Base-by-base conservation (phyloP, 169 alveolate species). In the Eimeria falciformis region DNA sequence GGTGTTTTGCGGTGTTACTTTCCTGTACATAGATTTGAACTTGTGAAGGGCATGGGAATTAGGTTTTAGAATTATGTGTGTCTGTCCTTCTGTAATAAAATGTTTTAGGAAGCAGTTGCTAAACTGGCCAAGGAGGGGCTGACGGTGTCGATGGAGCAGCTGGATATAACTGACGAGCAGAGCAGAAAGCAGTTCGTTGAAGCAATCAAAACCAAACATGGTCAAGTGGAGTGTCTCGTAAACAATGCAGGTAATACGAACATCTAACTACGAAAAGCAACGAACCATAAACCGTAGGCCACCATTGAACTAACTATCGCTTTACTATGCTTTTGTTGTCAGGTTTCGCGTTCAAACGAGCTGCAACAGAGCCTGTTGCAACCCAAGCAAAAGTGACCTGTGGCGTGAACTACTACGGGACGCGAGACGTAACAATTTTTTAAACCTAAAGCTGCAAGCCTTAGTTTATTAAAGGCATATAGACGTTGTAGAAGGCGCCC, bases 401-500 rank as follows among this genome's bases (percentile, higher is more conserved):
- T 21, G 91, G 83, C 55, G 40, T 66, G 50, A 84, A 84, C 53
- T 84, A 84, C 91, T 84, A 29, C 83, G 91, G 83, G 12, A 84
- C 91, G 29, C 65, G 75, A 43, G 83, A 65, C 27, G 91, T 84
- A 46, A 29, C 40, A 33, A 33, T 33, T 33, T 33, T 2, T 2
- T 33, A 33, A 62, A n/a, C n/a, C n/a, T 62, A 62, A 62, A 62
- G 40, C 75, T 29, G 18, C 62, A 62, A 62, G 25, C 75, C 75
- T 29, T 62, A 62, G 27, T 33, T 33, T 2, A 33, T 33, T 2
- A 1, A 33, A 33, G 40, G 40, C 40, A 33, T 33, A 33, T 33
- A 33, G 40, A 2, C 40, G 40, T 33, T 33, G 40, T 33, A 2
- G 40, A 33, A 33, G 40, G 40, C 0, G n/a, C n/a, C n/a, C n/a